Percentiles rank a stretch among this genome's conserved stretches.
phyloP scores from a whole-genome alignment of 495 filamentous ascomycete genomes.

The Hypoxylon cercidicola region DNA sequence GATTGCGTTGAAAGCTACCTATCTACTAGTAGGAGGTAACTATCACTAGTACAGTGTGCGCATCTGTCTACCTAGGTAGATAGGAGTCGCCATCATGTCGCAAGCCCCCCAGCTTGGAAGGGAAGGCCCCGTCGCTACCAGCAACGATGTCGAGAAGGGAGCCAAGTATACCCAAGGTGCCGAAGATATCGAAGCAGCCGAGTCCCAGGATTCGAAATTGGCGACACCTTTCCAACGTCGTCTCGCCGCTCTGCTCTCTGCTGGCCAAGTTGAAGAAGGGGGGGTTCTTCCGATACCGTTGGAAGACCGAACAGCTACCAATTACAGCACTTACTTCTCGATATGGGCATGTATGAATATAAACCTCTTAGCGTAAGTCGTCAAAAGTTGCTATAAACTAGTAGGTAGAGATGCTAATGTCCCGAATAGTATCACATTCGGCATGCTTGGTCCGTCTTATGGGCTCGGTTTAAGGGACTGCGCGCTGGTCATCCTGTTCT shows the following conservation, averaged over 20 bases:
- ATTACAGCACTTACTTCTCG: slow-evolving; percentile 60
- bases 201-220: slow-evolving; percentile 9
- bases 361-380: slow-evolving; percentile 55
- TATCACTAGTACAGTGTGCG: not conserved
- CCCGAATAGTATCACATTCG: slow-evolving; percentile 61
- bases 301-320: slow-evolving; percentile 59
- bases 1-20: not conserved
- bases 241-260: slow-evolving; percentile 14
- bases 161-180: slow-evolving; percentile 8
- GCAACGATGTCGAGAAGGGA: slow-evolving; percentile 24
- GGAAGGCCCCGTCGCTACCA: not conserved
- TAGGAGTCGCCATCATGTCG: slow-evolving; percentile 7
- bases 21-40: not conserved
- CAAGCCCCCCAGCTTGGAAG: slow-evolving; percentile 1
- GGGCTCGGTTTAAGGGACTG: slow-evolving; percentile 59
- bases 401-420: slow-evolving; percentile 32
- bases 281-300: slow-evolving; percentile 63
- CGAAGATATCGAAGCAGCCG: too few relatives aligned
- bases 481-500: slow-evolving; percentile 65
- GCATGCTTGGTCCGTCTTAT: slow-evolving; percentile 64
- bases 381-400: not conserved
- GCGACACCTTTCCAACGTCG: not conserved
- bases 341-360: slow-evolving; percentile 58
- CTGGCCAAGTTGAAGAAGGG: slow-evolving; percentile 52
- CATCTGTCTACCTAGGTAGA: not conserved